Evolutionary conservation across 1,139 yeast genomes (phyloP).

Genomic region (Kodamaea plutei): DNA sequence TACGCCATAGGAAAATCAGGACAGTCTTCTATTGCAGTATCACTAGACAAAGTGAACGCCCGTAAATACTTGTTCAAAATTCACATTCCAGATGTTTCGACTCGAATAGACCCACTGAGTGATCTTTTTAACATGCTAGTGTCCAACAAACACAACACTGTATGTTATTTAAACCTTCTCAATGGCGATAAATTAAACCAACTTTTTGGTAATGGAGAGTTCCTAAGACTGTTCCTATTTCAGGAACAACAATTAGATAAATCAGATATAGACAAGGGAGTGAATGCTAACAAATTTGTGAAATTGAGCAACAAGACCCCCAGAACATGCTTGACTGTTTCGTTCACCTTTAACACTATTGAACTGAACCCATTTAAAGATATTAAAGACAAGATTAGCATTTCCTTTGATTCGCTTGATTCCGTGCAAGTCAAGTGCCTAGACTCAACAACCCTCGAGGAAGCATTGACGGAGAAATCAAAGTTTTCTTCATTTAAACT

Average conservation of each 20-base stretch:
- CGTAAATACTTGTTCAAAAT: slow-evolving; percentile 31
- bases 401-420: slow-evolving; percentile 29
- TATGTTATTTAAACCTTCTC: slow-evolving; percentile 8
- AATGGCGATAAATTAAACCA: slow-evolving; percentile 9
- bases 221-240: slow-evolving; percentile 13
- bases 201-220: slow-evolving; percentile 11
- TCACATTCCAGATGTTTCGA: slow-evolving; percentile 43
- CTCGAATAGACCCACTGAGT: slow-evolving; percentile 28
- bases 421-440: slow-evolving; percentile 22
- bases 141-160: slow-evolving; percentile 7
- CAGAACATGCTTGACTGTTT: slow-evolving; percentile 33
- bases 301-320: not conserved
- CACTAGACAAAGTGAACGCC: slow-evolving; percentile 31
- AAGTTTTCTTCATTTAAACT: slow-evolving; percentile 29
- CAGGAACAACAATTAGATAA: too few relatives aligned
- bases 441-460: slow-evolving; percentile 19
- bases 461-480: slow-evolving; percentile 26
- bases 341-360: slow-evolving; percentile 31
- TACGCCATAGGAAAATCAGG: slow-evolving; percentile 21
- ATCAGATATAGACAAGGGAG: slow-evolving; percentile 1
- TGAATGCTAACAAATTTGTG: slow-evolving; percentile 14
- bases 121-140: slow-evolving; percentile 18
- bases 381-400: slow-evolving; percentile 19
- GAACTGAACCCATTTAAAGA: slow-evolving; percentile 32
- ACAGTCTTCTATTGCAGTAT: slow-evolving; percentile 26